Base-by-base conservation (phyloP, 495 filamentous ascomycete genomes). In the Echria macrotheca region DNA sequence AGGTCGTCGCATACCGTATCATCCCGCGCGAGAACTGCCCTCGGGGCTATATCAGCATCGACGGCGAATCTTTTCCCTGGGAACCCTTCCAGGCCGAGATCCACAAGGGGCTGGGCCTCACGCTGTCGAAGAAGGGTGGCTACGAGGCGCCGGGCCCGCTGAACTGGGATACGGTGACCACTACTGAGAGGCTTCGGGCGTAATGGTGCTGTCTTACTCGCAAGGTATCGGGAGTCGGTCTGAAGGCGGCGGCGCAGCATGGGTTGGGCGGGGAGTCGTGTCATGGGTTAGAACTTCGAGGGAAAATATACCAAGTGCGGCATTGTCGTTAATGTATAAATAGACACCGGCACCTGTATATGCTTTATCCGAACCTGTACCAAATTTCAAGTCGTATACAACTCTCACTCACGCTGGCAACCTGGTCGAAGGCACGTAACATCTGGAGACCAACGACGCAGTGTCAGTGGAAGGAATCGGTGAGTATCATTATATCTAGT, bases 31-130 rank as follows among this genome's bases (percentile, higher is more conserved):
- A 77, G 41, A 71, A 81, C 70, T 51, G 74, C 70, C 42, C 44
- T 39, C 72, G 77, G 38, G 89, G 93, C 4, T 93, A 88, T 66
- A 91, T 98, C 65, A 91, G 89, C 60, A 88, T 98, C 57, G 93
- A 98, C 56, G 93, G 93, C 21, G 93, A 98, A 66, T 72, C 80
- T 18, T 70, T 94, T 9, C 86, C 88, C 1, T 96, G 91, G 57
- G 83, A 83, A 48, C 83, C 87, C 0, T 91, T 95, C 64, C 93
- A 98, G 69, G 88, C 81, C 7, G 93, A 98, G 69, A 70, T 96
- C 11, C 88, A 95, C 68, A 74, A 76, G 38, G 87, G 89, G 0
- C 69, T 97, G 19, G 93, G 87, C n/a, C 89, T 86, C 1, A 84
- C 88, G 21, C 69, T 97, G 38, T 84, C 85, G 19, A 88, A 85